Base-by-base conservation (phyloP, 2,329 filamentous ascomycete genomes). In the Botrytis sinoallii region DNA sequence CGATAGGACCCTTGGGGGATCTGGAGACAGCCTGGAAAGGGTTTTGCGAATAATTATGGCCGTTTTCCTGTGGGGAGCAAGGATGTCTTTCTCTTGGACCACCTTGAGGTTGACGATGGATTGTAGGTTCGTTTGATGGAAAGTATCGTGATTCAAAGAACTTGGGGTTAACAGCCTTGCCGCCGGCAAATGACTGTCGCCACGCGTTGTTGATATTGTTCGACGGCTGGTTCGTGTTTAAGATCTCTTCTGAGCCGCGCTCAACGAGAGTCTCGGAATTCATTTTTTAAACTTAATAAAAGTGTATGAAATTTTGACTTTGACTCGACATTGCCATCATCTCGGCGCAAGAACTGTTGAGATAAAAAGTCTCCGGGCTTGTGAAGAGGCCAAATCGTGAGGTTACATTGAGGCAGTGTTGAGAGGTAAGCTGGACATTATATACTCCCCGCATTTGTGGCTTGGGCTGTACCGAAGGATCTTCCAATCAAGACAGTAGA, bases 361-460 rank as follows among this genome's bases (percentile, higher is more conserved):
- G 48, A 52, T n/a, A 1, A 52, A 25, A 14, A n/a, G 1, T 12
- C 22, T 4, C 5, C 3, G 46, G 8, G 8, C 5, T 25, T 25
- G 1, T 12, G 46, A 12, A 52, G 22, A 52, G 22, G 22, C 12
- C 0, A 4, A 14, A 1, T 52, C 1, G 0, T 3, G 46, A 52
- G 46, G 46, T 52, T 52, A 52, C 22, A 52, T 25, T 6, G 22
- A 52, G 46, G 22, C 22, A 52, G 22, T 52, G 25, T 52, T 14
- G 22, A n/a, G 48, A n/a, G 10, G 10, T 52, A 14, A 14, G 48
- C 22, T 52, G 25, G 3, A 14, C 22, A 6, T n/a, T n/a, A n/a
- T n/a, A 52, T n/a, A n/a, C 8, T 4, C 9, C 25, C 22, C 10
- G 46, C 22, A n/a, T 46, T 48, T 52, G 46, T 52, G 46, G 46